Base-by-base conservation (phyloP, 305 asterid genomes). In the Coffea humblotiana region DNA sequence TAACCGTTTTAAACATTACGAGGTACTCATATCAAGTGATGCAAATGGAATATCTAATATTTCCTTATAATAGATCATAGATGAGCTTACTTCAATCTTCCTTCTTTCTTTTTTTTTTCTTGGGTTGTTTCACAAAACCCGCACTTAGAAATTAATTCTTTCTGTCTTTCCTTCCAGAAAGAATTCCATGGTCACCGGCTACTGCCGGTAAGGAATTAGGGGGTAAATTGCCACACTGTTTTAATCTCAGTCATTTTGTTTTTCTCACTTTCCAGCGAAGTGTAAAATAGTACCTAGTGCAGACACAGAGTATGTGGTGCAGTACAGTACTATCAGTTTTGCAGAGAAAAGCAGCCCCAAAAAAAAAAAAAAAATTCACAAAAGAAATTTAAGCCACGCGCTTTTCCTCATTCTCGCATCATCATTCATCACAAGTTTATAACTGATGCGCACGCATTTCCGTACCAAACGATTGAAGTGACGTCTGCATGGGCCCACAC, bases 361-460 rank as follows among this genome's bases (percentile, higher is more conserved):
- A 25, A 54, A 11, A 78, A 14, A 54, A 45, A 15, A 51, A 1
- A 78, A 25, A 37, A 19, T 8, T 23, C 3, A 64, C 48, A 18
- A 76, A 65, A 43, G 16, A 47, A 77, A 4, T 48, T 3, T 12
- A 49, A 2, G 60, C 74, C 78, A 79, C 82, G 78, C 82, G 78
- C 78, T 60, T 74, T 4, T 45, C 78, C n/a, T 37, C 68, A 37
- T 29, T 21, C 51, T 14, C 14, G 54, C 49, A 15, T 63, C 72
- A 25, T 58, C 70, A 71, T 40, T 63, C 72, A 25, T 58, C 70
- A 71, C 40, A 5, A 12, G 25, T 48, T 52, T 12, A 45, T 21
- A 49, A 79, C 72, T 51, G 78, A 49, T 40, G 77, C 72, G 78
- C 71, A 71, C 81, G 35, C 77, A 78, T 43, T 60, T 45, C 81